phyloP scores from a whole-genome alignment of 345 rosid genomes.

The Arabis alpina region DNA sequence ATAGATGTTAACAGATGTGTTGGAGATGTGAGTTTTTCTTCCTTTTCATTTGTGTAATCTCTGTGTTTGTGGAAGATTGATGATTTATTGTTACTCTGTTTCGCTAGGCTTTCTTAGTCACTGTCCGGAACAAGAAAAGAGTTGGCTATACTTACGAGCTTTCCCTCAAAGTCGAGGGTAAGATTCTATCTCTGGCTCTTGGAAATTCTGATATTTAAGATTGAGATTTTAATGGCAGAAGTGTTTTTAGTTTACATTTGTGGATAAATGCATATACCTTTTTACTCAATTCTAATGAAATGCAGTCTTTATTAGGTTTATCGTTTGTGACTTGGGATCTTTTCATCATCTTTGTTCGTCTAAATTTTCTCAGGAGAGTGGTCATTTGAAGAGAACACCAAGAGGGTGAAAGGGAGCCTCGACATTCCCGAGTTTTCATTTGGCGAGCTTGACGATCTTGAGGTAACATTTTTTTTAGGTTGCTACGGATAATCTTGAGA shows the following conservation, averaged over 20 bases:
- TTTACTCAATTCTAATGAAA: not conserved
- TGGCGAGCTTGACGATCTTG: slow-evolving; percentile 91
- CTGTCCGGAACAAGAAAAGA: slow-evolving; percentile 87
- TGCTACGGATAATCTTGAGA: not conserved
- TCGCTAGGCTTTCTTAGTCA: slow-evolving; percentile 86
- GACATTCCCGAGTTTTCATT: slow-evolving; percentile 86
- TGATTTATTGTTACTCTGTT: not conserved
- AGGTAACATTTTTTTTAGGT: slow-evolving; percentile 51
- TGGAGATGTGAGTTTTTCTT: slow-evolving; percentile 72
- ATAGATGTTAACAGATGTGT: slow-evolving; percentile 67
- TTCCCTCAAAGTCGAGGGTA: slow-evolving; percentile 77
- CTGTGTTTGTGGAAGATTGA: not conserved
- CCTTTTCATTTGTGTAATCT: not conserved
- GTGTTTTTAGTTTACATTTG: not conserved
- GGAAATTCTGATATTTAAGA: not conserved
- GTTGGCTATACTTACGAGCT: slow-evolving; percentile 88
- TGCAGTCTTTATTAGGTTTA: not conserved
- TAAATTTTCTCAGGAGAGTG: slow-evolving; percentile 69
- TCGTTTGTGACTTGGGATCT: not conserved
- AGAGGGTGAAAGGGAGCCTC: slow-evolving; percentile 63
- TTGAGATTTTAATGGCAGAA: not conserved
- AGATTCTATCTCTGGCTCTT: slow-evolving; percentile 1
- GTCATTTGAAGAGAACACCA: slow-evolving; percentile 65
- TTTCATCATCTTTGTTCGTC: not conserved
- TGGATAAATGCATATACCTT: not conserved